phyloP scores from a whole-genome alignment of 805 yeast species.

The Kodamaea kaohsiungensis region DNA sequence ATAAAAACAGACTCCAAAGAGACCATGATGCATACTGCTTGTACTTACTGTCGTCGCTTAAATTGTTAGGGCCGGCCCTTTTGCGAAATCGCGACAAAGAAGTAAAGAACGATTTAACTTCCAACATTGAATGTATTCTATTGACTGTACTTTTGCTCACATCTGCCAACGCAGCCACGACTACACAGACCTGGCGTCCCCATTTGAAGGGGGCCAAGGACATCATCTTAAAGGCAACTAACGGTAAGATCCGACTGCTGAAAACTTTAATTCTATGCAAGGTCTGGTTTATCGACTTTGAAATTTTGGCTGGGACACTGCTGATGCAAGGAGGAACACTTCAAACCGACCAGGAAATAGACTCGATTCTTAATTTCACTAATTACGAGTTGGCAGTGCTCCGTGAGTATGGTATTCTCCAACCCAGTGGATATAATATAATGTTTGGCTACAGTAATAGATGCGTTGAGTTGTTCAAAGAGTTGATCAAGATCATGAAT shows the following conservation, averaged over 20 bases:
- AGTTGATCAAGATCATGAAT: slow-evolving; percentile 39
- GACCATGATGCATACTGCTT: slow-evolving; percentile 67
- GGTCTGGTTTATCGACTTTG: slow-evolving; percentile 58
- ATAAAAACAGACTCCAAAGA: slow-evolving; percentile 41
- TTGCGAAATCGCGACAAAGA: slow-evolving; percentile 19
- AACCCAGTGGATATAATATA: slow-evolving; percentile 48
- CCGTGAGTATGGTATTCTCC: slow-evolving; percentile 42
- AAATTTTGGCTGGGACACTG: slow-evolving; percentile 55
- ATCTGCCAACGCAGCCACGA: slow-evolving; percentile 56
- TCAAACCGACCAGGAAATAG: slow-evolving; percentile 47
- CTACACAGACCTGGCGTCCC: slow-evolving; percentile 60
- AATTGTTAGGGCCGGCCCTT: slow-evolving; percentile 51
- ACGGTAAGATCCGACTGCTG: slow-evolving; percentile 29
- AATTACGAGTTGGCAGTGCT: slow-evolving; percentile 35
- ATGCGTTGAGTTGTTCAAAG: slow-evolving; percentile 36
- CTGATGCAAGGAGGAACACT: slow-evolving; percentile 59
- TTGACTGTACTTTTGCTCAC: slow-evolving; percentile 69
- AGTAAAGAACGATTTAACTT: slow-evolving; percentile 20
- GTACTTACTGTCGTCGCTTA: slow-evolving; percentile 62
- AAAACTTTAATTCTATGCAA: slow-evolving; percentile 53
- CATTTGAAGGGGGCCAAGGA: slow-evolving; percentile 68
- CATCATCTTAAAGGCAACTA: slow-evolving; percentile 52
- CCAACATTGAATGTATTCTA: slow-evolving; percentile 66
- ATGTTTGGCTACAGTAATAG: slow-evolving; percentile 51
- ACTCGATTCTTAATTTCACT: slow-evolving; percentile 28